Base-by-base conservation (phyloP, 2,329 filamentous ascomycete genomes). In the Aspergillus sp. region DNA sequence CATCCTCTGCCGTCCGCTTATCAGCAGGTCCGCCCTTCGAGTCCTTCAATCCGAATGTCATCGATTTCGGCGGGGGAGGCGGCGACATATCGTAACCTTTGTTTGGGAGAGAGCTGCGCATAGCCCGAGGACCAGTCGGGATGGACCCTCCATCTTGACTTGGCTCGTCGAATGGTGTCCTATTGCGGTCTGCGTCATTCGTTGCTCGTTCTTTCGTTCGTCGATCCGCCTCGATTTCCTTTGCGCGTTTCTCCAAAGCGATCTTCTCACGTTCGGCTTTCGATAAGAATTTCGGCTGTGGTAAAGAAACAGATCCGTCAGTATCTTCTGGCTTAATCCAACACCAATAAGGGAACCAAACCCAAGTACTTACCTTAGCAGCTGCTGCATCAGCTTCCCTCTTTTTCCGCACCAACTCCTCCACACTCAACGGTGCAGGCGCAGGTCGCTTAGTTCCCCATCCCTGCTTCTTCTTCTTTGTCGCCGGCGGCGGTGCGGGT, bases 321-420 rank as follows among this genome's bases (percentile, higher is more conserved):
- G 50, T 49, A 53, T 44, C 4, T 30, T 30, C 25, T 30, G 9
- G 25, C 25, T 30, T 30, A 10, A 30, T 30, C 25, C 9, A 30
- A 4, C 10, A 30, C 4, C 25, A 30, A 30, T 12, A 30, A 30
- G 33, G 38, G 7, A 20, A 20, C 19, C 5, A 35, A 35, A 7
- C 35, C 62, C 52, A 58, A 47, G 55, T 53, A 54, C 68, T 57
- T 72, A 81, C 78, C 71, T 93, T 95, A 47, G 88, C 80, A 7
- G 88, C 85, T 13, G 86, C 88, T 32, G 86, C 86, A 69, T 93
- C 88, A 23, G 87, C 85, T 52, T 88, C 88, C 63, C 86, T 88
- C 76, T 94, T 94, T 71, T 90, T 86, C 56, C 83, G 82, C 19
- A 95, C 71, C 4, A 95, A 79, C 59, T 95, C 87, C 68, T 95